phyloP scores from a whole-genome alignment of 495 filamentous ascomycete genomes.

The Hyaloscypha hepaticicola region DNA sequence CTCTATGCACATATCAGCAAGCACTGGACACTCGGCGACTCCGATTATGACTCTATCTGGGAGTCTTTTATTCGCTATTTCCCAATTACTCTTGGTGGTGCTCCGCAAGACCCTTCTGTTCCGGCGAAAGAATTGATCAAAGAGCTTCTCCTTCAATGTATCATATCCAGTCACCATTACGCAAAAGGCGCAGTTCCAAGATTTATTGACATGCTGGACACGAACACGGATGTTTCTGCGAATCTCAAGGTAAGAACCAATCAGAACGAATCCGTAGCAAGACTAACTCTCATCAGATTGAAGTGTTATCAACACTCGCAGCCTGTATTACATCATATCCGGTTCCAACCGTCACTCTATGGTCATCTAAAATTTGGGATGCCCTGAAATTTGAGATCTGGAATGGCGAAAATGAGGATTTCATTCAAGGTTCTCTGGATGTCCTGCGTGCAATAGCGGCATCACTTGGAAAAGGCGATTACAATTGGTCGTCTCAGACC shows the following conservation, averaged over 20 bases:
- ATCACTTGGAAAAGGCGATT: neutral
- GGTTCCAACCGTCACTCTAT: constrained; percentile 39
- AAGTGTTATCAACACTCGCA: constrained; percentile 48
- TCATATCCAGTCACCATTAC: constrained; percentile 42
- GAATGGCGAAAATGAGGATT: constrained; percentile 52
- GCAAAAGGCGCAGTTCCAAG: constrained; percentile 43
- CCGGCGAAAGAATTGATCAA: constrained; percentile 52
- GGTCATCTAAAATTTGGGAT: constrained; percentile 48
- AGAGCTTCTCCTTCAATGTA: constrained; percentile 44
- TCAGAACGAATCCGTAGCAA: neutral
- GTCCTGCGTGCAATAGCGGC: constrained; percentile 44
- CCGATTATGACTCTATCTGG: constrained; percentile 18
- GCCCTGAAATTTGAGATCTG: constrained; percentile 58
- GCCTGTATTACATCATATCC: constrained; percentile 46
- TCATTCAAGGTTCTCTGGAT: constrained; percentile 45
- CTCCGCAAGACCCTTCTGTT: constrained; percentile 32
- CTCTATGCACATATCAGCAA: constrained; percentile 40
- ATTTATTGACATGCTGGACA: constrained; percentile 47
- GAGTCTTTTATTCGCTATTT: constrained; percentile 49
- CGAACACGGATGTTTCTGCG: constrained; percentile 47
- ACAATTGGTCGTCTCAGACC: neutral
- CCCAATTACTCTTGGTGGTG: constrained; percentile 48
- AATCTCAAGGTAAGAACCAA: constrained; percentile 35
- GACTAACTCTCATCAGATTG: constrained; percentile 37
- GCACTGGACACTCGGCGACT: constrained; percentile 30